These are phyloP conservation scores for Polytrichum commune DNA, from an alignment of 225 moss, liverwort and hornwort genomes.

Conservation along the genomic window DNA sequence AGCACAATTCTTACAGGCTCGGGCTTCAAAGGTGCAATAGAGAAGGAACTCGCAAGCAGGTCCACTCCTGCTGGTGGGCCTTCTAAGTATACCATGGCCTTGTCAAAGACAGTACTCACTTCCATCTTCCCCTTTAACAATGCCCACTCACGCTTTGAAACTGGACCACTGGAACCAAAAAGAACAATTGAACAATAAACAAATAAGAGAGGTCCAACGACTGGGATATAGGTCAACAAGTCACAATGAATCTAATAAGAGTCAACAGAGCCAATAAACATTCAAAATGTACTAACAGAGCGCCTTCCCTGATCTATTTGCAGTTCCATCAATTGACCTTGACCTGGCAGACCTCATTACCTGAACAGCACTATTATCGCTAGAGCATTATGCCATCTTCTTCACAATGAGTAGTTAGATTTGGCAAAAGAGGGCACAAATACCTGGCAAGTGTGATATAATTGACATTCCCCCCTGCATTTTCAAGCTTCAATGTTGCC, in stretches of 20 bases:
- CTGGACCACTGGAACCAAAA: slow-evolving; percentile 33
- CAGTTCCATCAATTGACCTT: not conserved
- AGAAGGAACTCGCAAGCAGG: slow-evolving; percentile 51
- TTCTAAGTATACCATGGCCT: slow-evolving; percentile 54
- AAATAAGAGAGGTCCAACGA: not conserved
- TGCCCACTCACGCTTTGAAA: slow-evolving; percentile 42
- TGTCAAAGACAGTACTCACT: slow-evolving; percentile 29
- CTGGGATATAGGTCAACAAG: too few relatives aligned
- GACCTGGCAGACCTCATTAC: not conserved
- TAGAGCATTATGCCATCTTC: not conserved
- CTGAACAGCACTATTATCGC: not conserved
- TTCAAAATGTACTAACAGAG: too few relatives aligned
- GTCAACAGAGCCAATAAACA: too few relatives aligned
- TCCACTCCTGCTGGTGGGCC: slow-evolving; percentile 48
- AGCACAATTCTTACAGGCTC: slow-evolving; percentile 27
- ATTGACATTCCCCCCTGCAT: slow-evolving; percentile 33
- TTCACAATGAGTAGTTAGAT: too few relatives aligned
- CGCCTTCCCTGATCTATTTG: too few relatives aligned
- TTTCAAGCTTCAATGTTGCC: slow-evolving; percentile 71
- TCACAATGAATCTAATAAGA: too few relatives aligned
- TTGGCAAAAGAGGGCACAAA: slow-evolving; percentile 2
- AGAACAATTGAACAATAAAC: not conserved
- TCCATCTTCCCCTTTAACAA: slow-evolving; percentile 47
- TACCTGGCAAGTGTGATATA: slow-evolving; percentile 75
- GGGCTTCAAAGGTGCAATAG: slow-evolving; percentile 29